Evolutionary conservation across 352 stramenopile genomes (phyloP).

Genomic region (Phytophthora uliginosa): DNA sequence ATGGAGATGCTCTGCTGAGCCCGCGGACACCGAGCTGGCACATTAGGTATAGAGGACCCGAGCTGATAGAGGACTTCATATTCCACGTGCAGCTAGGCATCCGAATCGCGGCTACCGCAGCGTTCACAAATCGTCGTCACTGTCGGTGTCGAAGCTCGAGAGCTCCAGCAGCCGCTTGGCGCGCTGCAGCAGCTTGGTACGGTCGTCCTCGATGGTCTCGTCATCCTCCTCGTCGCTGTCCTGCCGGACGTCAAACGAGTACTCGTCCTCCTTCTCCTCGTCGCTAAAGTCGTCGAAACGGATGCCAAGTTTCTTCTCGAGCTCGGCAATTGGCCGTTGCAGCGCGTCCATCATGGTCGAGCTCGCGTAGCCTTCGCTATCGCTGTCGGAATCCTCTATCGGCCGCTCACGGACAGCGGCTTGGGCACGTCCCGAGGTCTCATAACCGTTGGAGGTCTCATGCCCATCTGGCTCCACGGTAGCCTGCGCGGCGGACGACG

Average conservation of each 20-base stretch:
- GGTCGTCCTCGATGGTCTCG: conserved; percentile 65
- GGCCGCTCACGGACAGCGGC: background rate
- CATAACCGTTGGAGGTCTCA: background rate
- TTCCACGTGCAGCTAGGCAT: background rate
- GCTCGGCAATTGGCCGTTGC: conserved; percentile 76
- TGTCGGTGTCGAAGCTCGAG: conserved; percentile 57
- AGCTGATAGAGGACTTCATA: background rate
- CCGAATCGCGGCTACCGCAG: background rate
- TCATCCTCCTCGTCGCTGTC: conserved; percentile 54
- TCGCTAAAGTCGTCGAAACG: conserved; percentile 72
- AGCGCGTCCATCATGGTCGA: conserved; percentile 42
- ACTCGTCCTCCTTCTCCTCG: conserved; percentile 60
- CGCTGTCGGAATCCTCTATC: conserved; percentile 10
- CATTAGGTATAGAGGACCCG: too few relatives aligned
- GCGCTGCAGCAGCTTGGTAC: conserved; percentile 51
- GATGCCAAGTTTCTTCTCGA: conserved; percentile 77
- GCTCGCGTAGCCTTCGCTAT: conserved; percentile 33
- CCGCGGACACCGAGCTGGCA: background rate
- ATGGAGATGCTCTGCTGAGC: conserved; percentile 11
- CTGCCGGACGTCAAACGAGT: conserved; percentile 39
- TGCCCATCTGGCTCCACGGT: conserved; percentile 2
- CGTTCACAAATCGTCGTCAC: conserved; percentile 42
- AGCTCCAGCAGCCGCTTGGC: conserved; percentile 63
- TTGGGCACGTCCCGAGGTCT: conserved; percentile 5
- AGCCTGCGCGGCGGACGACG: background rate